Conservation (phyloP, 78 protist species). For the Planoprotostelium fungivorum region DNA sequence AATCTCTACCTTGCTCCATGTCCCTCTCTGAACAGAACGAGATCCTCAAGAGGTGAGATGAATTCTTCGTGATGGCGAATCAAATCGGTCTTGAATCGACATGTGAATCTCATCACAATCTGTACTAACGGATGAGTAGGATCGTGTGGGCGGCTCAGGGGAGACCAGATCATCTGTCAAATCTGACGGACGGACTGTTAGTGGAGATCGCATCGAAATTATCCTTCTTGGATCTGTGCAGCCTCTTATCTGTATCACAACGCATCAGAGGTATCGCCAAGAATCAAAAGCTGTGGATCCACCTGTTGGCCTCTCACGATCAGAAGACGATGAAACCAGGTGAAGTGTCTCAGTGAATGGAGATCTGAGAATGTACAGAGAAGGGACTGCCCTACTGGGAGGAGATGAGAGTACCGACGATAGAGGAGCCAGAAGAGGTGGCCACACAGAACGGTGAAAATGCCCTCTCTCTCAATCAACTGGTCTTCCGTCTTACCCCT, state of each 20-base stretch:
- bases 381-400: background rate
- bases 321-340: background rate
- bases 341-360: background rate
- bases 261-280: background rate
- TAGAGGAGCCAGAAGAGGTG: background rate
- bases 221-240: background rate
- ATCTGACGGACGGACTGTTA: background rate
- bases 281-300: background rate
- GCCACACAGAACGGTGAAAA: background rate
- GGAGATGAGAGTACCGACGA: background rate
- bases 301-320: background rate
- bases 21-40: background rate
- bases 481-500: background rate
- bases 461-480: background rate
- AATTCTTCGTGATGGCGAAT: too few relatives aligned
- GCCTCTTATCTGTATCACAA: background rate
- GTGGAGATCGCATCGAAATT: background rate
- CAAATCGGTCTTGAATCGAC: too few relatives aligned
- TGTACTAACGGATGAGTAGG: too few relatives aligned
- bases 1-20: background rate
- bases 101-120: too few relatives aligned
- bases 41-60: background rate
- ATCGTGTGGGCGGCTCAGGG: background rate
- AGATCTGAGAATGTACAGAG: background rate
- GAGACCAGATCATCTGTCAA: background rate